Conservation (phyloP, 495 filamentous ascomycete genomes). For the Lasiosphaeriaceae sp. region DNA sequence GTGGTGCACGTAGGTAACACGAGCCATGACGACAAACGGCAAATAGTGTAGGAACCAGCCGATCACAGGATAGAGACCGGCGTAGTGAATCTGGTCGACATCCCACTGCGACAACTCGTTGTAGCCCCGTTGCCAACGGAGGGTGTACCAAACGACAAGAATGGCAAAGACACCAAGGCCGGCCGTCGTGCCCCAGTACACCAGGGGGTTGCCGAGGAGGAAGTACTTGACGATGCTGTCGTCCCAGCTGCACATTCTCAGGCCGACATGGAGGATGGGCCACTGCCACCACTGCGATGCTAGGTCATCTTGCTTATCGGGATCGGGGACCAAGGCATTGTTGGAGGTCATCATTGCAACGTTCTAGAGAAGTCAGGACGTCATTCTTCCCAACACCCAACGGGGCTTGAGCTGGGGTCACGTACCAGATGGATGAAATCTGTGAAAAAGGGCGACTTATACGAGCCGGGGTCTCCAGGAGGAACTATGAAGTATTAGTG, state of each 20-base stretch:
- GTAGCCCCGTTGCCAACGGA: slow-evolving; percentile 96
- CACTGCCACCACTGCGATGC: slow-evolving; percentile 98
- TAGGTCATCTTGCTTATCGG: slow-evolving; percentile 97
- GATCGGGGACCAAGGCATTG: slow-evolving; percentile 95
- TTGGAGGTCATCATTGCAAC: slow-evolving; percentile 99
- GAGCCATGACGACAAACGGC: slow-evolving; percentile 94
- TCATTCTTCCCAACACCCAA: background rate
- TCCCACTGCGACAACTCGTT: slow-evolving; percentile 72
- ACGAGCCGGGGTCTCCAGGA: slow-evolving; percentile 82
- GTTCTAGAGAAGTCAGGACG: slow-evolving; percentile 45
- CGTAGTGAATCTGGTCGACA: slow-evolving; percentile 91
- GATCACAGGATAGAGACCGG: slow-evolving; percentile 83
- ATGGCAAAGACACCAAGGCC: slow-evolving; percentile 68
- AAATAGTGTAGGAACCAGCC: slow-evolving; percentile 97
- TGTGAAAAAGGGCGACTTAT: slow-evolving; percentile 92
- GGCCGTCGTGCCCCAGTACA: slow-evolving; percentile 91
- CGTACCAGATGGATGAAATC: slow-evolving; percentile 83
- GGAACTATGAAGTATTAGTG: slow-evolving; percentile 61
- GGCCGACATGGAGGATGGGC: slow-evolving; percentile 90
- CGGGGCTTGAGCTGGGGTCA: background rate
- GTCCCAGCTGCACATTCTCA: slow-evolving; percentile 99
- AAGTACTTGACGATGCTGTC: slow-evolving; percentile 96
- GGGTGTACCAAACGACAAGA: slow-evolving; percentile 75
- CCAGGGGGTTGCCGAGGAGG: slow-evolving; percentile 90
- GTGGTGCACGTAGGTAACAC: slow-evolving; percentile 98